A percentile compares a stretch with the other conserved stretches of the same genome.
Evolutionary conservation across 2,329 filamentous ascomycete genomes (phyloP).

Genomic region (Torrubiella hemipterigena): DNA sequence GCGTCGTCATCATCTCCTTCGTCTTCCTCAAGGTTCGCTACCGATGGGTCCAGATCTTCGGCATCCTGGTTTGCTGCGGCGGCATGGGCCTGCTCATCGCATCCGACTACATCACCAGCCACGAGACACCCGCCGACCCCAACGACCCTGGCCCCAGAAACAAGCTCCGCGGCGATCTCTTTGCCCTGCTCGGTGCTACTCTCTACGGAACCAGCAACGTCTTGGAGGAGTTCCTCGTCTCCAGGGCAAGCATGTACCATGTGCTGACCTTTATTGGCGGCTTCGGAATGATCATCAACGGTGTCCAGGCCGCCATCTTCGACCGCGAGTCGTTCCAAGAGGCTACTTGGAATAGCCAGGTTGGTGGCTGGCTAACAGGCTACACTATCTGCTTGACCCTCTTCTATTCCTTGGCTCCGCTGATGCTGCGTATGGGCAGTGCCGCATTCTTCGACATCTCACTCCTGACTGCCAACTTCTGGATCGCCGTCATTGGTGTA

Average conservation of each 20-base stretch:
- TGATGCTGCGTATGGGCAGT: slow-evolving; percentile 79
- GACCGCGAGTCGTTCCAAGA: slow-evolving; percentile 61
- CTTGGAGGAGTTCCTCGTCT: slow-evolving; percentile 89
- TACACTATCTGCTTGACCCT: slow-evolving; percentile 74
- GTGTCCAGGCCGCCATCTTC: slow-evolving; percentile 82
- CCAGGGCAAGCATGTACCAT: slow-evolving; percentile 77
- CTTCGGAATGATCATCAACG: slow-evolving; percentile 85
- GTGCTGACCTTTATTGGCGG: slow-evolving; percentile 84
- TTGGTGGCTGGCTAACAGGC: slow-evolving; percentile 76
- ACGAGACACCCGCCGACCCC: too few species aligned
- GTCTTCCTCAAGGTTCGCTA: slow-evolving; percentile 78
- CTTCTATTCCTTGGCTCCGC: slow-evolving; percentile 80
- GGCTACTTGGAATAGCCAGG: slow-evolving; percentile 51
- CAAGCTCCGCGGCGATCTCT: slow-evolving; percentile 82
- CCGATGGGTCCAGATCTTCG: slow-evolving; percentile 70
- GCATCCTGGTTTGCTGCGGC: slow-evolving; percentile 83
- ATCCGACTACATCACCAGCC: slow-evolving; percentile 74
- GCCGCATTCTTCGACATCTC: slow-evolving; percentile 97
- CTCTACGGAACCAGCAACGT: slow-evolving; percentile 88
- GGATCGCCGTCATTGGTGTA: slow-evolving; percentile 88
- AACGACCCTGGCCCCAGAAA: slow-evolving; percentile 59
- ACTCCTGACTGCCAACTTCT: slow-evolving; percentile 88
- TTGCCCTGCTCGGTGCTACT: slow-evolving; percentile 77
- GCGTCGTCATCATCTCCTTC: slow-evolving; percentile 80
- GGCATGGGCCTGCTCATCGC: slow-evolving; percentile 80